Evolutionary conservation across 1,284 basidiomycete species (phyloP).

Genomic region (Apiotrichum gamsii): DNA sequence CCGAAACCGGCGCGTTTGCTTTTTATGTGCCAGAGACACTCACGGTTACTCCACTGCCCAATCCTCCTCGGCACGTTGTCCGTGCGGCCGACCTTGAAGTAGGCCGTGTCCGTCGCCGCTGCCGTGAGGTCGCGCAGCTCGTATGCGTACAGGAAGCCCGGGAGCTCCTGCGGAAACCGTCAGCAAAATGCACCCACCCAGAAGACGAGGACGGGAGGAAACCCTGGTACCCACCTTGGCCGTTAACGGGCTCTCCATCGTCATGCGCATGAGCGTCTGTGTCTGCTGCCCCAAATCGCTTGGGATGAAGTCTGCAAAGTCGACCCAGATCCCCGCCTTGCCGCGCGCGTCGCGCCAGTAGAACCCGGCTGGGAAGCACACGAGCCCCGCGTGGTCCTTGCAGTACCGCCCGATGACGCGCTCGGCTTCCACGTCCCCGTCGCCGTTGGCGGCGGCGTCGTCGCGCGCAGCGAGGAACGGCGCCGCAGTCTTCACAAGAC

Average conservation of each 20-base stretch:
- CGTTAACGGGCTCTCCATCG: constrained; percentile 44
- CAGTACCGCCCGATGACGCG: constrained; percentile 36
- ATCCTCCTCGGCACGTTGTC: constrained; percentile 46
- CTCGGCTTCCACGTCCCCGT: constrained; percentile 7
- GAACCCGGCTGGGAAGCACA: constrained; percentile 41
- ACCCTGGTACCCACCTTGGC: constrained; percentile 26
- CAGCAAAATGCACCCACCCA: too few relatives aligned
- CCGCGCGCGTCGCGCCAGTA: constrained; percentile 30
- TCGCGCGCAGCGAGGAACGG: constrained; percentile 25
- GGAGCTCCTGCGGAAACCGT: constrained; percentile 36
- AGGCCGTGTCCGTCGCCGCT: constrained; percentile 24
- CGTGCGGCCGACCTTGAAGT: constrained; percentile 45
- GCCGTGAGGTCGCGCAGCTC: constrained; percentile 40
- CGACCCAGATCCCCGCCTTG: constrained; percentile 31
- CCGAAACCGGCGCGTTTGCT: too few relatives aligned
- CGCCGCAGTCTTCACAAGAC: constrained; percentile 32
- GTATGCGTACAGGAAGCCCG: constrained; percentile 46
- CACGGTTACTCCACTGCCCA: constrained; percentile 44
- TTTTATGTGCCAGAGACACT: too few relatives aligned
- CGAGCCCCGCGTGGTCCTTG: constrained; percentile 44
- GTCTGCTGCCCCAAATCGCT: constrained; percentile 42
- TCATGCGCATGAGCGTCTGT: constrained; percentile 41
- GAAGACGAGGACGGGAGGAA: neutral
- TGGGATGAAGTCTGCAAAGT: constrained; percentile 43
- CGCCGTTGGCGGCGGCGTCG: constrained; percentile 8